Evolutionary conservation across 495 filamentous ascomycete species (phyloP), one percentile per base, ranked within the genome.

Genomic region (Penicillium egyptiacum): DNA sequence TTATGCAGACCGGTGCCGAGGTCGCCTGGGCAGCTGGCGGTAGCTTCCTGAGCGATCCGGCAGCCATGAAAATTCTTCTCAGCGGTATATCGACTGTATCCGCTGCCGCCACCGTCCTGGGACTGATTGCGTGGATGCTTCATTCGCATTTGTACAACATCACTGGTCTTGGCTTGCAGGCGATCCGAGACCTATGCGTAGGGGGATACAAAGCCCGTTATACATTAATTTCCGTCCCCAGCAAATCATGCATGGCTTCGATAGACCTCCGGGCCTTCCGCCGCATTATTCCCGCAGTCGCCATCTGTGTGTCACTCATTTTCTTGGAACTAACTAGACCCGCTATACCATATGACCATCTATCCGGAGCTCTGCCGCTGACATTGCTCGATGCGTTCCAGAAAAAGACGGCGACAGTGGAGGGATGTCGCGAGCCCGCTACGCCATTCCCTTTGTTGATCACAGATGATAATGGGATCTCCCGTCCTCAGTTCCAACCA

Each of bases 61-160:
- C 73, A 6, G 74, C 73, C 28, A 74, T 75, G 68, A 75, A 75
- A 46, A 70, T 77, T 51, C 57, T 77, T n/a, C 61, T 77, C 50
- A 75, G 67, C 31, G 74, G 74, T 8, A 68, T 75, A 31, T 66
- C 63, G 9, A 75, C 68, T 22, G 68, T 77, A 6, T 64, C 65
- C 12, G 64, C 71, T 3, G 72, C 73, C 1, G 59, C 60, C 10
- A 72, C 65, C 0, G 57, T 71, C 14, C 47, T 84, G 12, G 53
- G 58, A n/a, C 48, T 70, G 2, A 45, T 69, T 6, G 59, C 74
- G 1, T 74, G 66, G 66, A 35, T 73, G 30, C 37, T 66, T 26
- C 65, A 65, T 50, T 60, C 71, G 4, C 43, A 65, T 12, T 48
- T 76, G 20, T 73, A 76, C 46, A 61, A 65, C 37, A 19, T 70